These are phyloP conservation scores for Schoenoplectus tabernaemontani DNA, from an alignment of 202 grass and related monocot species.

Conservation along the genomic window DNA sequence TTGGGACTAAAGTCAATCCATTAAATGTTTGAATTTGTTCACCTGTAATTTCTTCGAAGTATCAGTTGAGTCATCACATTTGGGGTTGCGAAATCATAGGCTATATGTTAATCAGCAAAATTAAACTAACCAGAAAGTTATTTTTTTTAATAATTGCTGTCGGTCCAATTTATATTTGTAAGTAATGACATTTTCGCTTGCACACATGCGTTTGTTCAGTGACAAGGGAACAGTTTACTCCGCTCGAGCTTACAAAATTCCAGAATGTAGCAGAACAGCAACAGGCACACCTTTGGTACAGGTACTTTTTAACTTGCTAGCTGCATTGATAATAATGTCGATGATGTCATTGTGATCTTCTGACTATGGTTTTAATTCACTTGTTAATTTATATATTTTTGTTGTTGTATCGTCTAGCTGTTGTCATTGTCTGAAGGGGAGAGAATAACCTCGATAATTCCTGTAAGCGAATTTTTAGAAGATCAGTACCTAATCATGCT, in stretches of 20 bases:
- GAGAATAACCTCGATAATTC: slow-evolving; percentile 92
- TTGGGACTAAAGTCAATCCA: slow-evolving; percentile 11
- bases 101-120: slow-evolving; percentile 15
- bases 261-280: slow-evolving; percentile 86
- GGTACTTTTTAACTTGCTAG: slow-evolving; percentile 28
- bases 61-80: slow-evolving; percentile 10
- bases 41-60: slow-evolving; percentile 10
- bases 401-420: slow-evolving; percentile 44
- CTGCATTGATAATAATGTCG: not conserved
- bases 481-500: slow-evolving; percentile 91
- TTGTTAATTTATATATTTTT: slow-evolving; percentile 26
- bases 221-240: slow-evolving; percentile 95
- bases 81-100: no score
- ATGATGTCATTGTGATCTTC: slow-evolving; percentile 10
- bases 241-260: slow-evolving; percentile 80
- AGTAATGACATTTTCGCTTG: slow-evolving; percentile 2
- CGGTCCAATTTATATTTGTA: slow-evolving; percentile 13
- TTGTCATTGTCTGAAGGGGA: slow-evolving; percentile 76
- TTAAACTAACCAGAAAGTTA: slow-evolving; percentile 4
- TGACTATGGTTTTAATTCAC: slow-evolving; percentile 9
- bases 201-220: slow-evolving; percentile 43
- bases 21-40: slow-evolving; percentile 8
- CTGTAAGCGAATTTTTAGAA: slow-evolving; percentile 78
- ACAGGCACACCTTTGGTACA: slow-evolving; percentile 81
- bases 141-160: slow-evolving; percentile 4